Percentiles rank a stretch among this genome's conserved stretches.
These are phyloP conservation scores for Protea cynaroides DNA, from an alignment of 164 flowering plant genomes.

Conservation along the genomic window DNA sequence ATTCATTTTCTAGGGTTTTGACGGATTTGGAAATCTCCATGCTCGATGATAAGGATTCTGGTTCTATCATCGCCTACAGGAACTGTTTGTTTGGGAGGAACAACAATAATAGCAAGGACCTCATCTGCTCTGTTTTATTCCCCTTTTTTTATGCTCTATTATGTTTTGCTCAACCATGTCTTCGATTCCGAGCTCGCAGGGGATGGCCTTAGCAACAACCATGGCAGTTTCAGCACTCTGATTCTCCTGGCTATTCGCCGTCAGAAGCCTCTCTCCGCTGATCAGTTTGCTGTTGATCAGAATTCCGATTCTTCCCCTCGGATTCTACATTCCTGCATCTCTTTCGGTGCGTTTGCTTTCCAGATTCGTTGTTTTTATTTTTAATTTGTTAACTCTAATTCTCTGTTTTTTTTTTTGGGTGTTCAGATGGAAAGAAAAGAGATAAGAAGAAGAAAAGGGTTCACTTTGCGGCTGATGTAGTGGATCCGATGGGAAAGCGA, in stretches of 20 bases:
- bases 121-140: neutral
- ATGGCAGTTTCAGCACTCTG: slow-evolving; percentile 70
- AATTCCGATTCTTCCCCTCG: too few species aligned
- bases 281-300: slow-evolving; percentile 3
- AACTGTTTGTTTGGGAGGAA: too few species aligned
- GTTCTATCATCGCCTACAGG: too few species aligned
- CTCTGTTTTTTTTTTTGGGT: neutral
- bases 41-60: too few species aligned
- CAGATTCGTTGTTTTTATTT: neutral
- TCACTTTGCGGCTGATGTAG: slow-evolving; percentile 67
- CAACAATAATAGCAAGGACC: too few species aligned
- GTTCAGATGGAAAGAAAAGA: slow-evolving; percentile 28
- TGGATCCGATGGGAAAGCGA: slow-evolving; percentile 54
- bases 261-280: slow-evolving; percentile 12
- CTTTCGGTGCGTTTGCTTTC: slow-evolving; percentile 24
- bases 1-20: too few species aligned
- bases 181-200: slow-evolving; percentile 48
- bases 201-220: slow-evolving; percentile 63
- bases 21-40: too few species aligned
- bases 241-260: slow-evolving; percentile 43
- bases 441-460: slow-evolving; percentile 62
- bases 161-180: slow-evolving; percentile 35
- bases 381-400: neutral
- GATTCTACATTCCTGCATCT: slow-evolving; percentile 46
- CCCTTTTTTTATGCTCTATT: neutral